phyloP scores from a whole-genome alignment of 192 early-diverging fungal species.

The Gonapodya prolifera region DNA sequence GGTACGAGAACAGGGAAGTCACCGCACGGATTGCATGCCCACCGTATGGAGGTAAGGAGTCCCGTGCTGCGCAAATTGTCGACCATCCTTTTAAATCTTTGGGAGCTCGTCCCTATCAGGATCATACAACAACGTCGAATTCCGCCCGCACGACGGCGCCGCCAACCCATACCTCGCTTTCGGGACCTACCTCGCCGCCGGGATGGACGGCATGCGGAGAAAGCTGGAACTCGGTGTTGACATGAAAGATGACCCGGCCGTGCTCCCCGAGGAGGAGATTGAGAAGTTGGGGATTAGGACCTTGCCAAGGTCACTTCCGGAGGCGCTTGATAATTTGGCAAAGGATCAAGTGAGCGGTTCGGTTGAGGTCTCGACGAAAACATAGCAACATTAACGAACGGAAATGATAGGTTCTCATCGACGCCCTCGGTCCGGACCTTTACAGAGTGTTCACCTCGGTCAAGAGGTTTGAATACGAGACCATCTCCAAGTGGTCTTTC shows the following conservation, averaged over 20 bases:
- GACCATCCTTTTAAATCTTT: no score
- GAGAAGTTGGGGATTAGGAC: neutral
- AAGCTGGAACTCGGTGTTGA: neutral
- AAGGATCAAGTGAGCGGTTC: neutral
- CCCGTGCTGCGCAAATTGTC: no score
- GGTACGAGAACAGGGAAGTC: neutral
- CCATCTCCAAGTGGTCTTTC: neutral
- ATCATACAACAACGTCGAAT: neutral
- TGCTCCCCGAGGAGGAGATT: neutral
- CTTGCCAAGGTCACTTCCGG: neutral
- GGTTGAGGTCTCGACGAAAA: no score
- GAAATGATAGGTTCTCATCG: neutral
- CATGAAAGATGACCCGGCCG: neutral
- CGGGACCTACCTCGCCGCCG: neutral
- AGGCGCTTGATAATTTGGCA: neutral
- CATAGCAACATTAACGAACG: no score
- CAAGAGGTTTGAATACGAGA: neutral
- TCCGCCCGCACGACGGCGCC: neutral
- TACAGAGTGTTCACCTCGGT: neutral
- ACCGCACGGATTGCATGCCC: neutral
- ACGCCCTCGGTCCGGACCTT: neutral
- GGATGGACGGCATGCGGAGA: neutral
- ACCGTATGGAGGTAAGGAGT: neutral
- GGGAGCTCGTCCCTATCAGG: neutral
- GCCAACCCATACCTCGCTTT: slow-evolving; percentile 1